These are phyloP conservation scores for Xylariales sp. DNA, from an alignment of 2,329 filamentous ascomycete species.

Conservation along the genomic window DNA sequence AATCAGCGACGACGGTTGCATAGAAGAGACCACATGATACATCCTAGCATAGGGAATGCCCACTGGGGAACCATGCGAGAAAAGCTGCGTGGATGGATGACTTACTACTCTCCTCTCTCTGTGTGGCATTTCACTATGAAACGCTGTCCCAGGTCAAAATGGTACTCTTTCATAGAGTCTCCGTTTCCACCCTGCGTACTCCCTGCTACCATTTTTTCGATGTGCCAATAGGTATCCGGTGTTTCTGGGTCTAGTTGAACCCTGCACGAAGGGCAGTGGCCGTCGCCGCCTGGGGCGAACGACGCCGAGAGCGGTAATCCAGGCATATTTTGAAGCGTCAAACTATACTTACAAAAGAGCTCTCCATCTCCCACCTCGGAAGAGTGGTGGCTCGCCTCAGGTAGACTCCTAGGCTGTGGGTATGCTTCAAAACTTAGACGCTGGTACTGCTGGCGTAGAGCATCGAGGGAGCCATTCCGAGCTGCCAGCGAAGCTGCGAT, in stretches of 20 bases:
- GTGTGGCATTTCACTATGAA: conserved; percentile 55
- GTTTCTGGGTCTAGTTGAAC: conserved; percentile 43
- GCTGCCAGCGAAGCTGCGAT: conserved; percentile 51
- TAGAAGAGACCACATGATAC: not conserved
- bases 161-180: conserved; percentile 44
- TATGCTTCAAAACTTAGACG: conserved; percentile 41
- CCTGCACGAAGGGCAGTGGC: conserved; percentile 47
- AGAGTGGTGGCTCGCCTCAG: conserved; percentile 30
- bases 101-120: conserved; percentile 45
- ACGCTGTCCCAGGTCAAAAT: conserved; percentile 50
- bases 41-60: too few species aligned
- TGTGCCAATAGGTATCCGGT: conserved; percentile 45
- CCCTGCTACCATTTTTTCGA: conserved; percentile 43
- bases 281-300: conserved; percentile 39
- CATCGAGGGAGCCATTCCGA: conserved; percentile 51
- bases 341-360: conserved; percentile 51
- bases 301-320: conserved; percentile 42
- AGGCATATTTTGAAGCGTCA: conserved; percentile 46
- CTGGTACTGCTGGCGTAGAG: conserved; percentile 51
- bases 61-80: too few species aligned
- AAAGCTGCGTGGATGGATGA: not conserved
- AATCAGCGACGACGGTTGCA: not conserved
- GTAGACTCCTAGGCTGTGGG: conserved; percentile 35
- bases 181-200: conserved; percentile 23
- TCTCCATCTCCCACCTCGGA: conserved; percentile 36